Percentiles rank a stretch among this genome's conserved stretches.
phyloP scores from a whole-genome alignment of 2,329 filamentous ascomycete species.

The Neofusicoccum sp. region DNA sequence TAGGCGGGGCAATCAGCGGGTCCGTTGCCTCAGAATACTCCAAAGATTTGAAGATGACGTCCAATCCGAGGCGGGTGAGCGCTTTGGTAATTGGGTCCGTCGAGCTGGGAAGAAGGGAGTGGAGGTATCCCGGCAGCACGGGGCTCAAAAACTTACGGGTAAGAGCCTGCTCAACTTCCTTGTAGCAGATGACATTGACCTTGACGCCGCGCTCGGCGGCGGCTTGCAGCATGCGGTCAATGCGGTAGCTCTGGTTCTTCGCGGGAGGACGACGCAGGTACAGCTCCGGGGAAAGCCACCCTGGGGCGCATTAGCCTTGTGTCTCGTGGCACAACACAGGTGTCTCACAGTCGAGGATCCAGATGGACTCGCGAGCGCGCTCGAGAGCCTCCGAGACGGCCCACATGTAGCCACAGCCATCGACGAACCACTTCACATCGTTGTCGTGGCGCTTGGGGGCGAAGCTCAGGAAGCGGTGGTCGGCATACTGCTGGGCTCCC shows the following conservation, averaged over 20 bases:
- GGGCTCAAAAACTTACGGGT: slow-evolving; percentile 65
- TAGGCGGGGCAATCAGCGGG: slow-evolving; percentile 47
- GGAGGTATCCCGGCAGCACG: slow-evolving; percentile 45
- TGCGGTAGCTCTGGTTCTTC: slow-evolving; percentile 77
- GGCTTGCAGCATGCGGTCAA: slow-evolving; percentile 80
- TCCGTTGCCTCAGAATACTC: slow-evolving; percentile 49
- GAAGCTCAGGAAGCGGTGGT: slow-evolving; percentile 65
- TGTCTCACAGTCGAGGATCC: slow-evolving; percentile 72
- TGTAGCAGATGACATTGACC: slow-evolving; percentile 87
- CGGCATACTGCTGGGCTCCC: slow-evolving; percentile 43
- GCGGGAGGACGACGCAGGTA: slow-evolving; percentile 83
- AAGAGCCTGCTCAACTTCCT: slow-evolving; percentile 77
- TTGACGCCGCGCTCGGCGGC: slow-evolving; percentile 84
- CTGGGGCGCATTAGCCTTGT: slow-evolving; percentile 29
- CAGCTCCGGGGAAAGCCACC: slow-evolving; percentile 87
- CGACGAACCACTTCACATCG: slow-evolving; percentile 83
- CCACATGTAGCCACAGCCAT: slow-evolving; percentile 83
- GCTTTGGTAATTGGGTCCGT: slow-evolving; percentile 45
- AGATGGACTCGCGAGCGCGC: slow-evolving; percentile 74
- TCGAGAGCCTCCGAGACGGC: slow-evolving; percentile 80
- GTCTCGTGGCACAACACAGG: slow-evolving; percentile 1
- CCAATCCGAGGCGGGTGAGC: slow-evolving; percentile 45
- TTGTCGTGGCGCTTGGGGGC: slow-evolving; percentile 72
- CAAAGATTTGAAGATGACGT: slow-evolving; percentile 48
- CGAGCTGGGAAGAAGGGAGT: slow-evolving; percentile 45